Conservation (phyloP, 2,329 filamentous ascomycete genomes). For the Cadophora malorum region DNA sequence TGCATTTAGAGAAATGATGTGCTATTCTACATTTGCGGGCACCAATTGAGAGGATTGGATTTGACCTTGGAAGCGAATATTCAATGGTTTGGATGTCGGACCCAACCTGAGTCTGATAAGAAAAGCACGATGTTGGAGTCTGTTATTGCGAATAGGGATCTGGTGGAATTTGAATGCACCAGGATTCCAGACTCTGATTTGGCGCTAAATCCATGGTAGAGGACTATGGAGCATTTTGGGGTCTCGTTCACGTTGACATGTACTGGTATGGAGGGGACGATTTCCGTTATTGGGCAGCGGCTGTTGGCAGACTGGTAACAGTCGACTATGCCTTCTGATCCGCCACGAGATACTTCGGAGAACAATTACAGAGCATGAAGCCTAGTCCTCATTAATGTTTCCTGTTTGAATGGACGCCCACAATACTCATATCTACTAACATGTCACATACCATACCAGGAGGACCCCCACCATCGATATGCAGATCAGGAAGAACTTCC, state of each 20-base stretch:
- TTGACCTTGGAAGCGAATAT: neutral
- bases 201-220: neutral
- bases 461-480: neutral
- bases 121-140: constrained; percentile 9
- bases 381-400: too few species aligned
- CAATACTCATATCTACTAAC: too few species aligned
- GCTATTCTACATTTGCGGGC: neutral
- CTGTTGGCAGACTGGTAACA: too few species aligned
- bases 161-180: neutral
- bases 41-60: neutral
- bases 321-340: too few species aligned
- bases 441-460: too few species aligned
- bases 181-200: neutral
- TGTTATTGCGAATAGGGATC: constrained; percentile 7
- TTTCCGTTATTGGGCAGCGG: too few species aligned
- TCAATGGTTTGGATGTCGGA: neutral
- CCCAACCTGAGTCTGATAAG: neutral
- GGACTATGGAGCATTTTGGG: too few species aligned
- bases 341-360: neutral
- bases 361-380: neutral
- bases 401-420: too few species aligned
- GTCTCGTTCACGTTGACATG: too few species aligned
- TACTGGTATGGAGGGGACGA: too few species aligned
- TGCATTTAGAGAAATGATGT: neutral
- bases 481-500: neutral